Evolutionary conservation across 2,329 filamentous ascomycete species (phyloP).

Genomic region (Ceratocystis huliohia): DNA sequence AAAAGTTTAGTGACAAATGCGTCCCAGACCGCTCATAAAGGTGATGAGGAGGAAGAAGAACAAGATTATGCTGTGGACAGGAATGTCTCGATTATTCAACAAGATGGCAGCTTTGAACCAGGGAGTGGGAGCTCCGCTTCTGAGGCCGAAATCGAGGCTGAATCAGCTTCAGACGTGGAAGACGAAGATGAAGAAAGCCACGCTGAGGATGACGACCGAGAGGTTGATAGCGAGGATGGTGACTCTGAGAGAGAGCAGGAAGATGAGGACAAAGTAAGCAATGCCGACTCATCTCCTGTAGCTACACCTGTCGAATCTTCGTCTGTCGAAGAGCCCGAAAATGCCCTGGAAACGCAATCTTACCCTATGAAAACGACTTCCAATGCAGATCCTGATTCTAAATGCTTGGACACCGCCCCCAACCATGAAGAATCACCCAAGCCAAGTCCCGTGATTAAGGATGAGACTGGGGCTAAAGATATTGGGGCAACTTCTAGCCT

Average conservation of each 20-base stretch:
- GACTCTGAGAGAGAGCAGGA: not conserved
- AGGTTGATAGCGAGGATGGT: not conserved
- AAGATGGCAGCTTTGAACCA: slow-evolving; percentile 1
- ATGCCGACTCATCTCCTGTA: not conserved
- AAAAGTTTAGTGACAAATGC: not conserved
- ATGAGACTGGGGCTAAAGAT: not conserved
- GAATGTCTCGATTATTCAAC: slow-evolving; percentile 15
- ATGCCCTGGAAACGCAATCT: not conserved
- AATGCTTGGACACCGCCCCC: not conserved
- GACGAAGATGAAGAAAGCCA: not conserved
- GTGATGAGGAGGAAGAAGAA: slow-evolving; percentile 10
- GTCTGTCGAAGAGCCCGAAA: not conserved
- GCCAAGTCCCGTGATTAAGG: not conserved
- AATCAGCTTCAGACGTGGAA: not conserved
- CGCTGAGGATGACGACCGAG: not conserved
- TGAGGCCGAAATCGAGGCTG: not conserved
- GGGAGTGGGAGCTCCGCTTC: not conserved
- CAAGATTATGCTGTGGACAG: slow-evolving; percentile 10
- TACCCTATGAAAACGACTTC: not conserved
- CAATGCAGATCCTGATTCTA: not conserved
- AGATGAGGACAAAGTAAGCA: not conserved
- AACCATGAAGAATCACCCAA: not conserved
- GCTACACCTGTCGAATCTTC: not conserved
- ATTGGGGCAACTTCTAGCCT: not conserved
- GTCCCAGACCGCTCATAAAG: not conserved